These are phyloP conservation scores for Clarireedia homoeocarpa DNA, from an alignment of 2,329 filamentous ascomycete species.

Conservation along the genomic window DNA sequence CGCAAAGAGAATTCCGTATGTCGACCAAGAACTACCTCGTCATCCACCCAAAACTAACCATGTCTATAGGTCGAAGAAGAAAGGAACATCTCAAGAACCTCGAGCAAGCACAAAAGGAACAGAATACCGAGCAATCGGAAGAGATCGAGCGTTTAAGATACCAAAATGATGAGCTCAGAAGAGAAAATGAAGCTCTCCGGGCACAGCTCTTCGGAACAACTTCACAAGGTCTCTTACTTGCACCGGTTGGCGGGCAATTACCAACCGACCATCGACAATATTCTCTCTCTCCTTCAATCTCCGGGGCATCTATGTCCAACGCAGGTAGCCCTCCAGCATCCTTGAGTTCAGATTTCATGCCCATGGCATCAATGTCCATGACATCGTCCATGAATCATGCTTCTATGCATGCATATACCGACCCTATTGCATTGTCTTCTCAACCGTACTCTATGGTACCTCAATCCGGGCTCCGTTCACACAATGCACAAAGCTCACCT, in stretches of 20 bases:
- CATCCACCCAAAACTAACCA: constrained; percentile 11
- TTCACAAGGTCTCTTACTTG: constrained; percentile 22
- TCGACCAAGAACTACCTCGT: constrained; percentile 3
- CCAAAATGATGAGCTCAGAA: constrained; percentile 33
- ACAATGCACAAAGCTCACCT: constrained; percentile 32
- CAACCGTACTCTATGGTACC: constrained; percentile 31
- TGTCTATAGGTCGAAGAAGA: constrained; percentile 32
- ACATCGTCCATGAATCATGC: constrained; percentile 27
- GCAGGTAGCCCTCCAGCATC: constrained; percentile 26
- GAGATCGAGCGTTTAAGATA: constrained; percentile 34
- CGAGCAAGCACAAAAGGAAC: constrained; percentile 35
- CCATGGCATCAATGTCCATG: constrained; percentile 27
- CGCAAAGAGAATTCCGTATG: constrained; percentile 38
- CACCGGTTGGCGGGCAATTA: constrained; percentile 16
- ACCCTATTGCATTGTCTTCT: constrained; percentile 24
- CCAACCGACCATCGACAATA: constrained; percentile 24
- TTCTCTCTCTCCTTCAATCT: constrained; percentile 29
- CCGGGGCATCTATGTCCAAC: constrained; percentile 26
- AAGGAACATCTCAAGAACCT: constrained; percentile 38
- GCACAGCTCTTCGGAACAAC: constrained; percentile 30
- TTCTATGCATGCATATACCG: constrained; percentile 27
- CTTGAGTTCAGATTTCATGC: constrained; percentile 27
- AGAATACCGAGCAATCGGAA: constrained; percentile 32
- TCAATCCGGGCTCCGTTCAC: constrained; percentile 28
- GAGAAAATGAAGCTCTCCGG: constrained; percentile 34